Evolutionary conservation across 2,329 filamentous ascomycete genomes (phyloP), one percentile per base, ranked within the genome.

Genomic region (Botrytis paeoniae): DNA sequence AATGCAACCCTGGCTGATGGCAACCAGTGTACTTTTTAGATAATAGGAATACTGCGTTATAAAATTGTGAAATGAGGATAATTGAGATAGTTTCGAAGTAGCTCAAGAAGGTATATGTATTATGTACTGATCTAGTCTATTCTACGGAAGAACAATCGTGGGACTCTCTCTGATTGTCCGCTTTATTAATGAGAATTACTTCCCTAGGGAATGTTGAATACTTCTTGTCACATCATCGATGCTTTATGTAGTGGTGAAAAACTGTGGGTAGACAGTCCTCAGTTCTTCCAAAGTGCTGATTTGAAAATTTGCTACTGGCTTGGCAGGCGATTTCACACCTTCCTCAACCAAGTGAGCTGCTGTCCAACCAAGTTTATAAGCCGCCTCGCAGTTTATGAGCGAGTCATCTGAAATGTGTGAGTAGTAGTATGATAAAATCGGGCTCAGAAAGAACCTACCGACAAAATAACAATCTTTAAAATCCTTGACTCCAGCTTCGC

Each of bases 1-100:
- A 95, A 98, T 83, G 93, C 92, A 0, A 94, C 95, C n/a, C 87
- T 98, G 22, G 95, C 98, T 41, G 94, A 93, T 75, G 95, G 95
- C 71, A 92, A 97, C 75, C 91, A 94, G 79, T 91, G 91, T 78
- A 92, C 91, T 84, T 98, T 98, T 86, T 86, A 89, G 43, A 76
- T 72, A 37, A 54, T 54, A 54, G 9, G 25, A 54, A 29, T 29
- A 22, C 25, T 25, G 22, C 29, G 6, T 32, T 14, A 57, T 6
- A 2, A 35, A 16, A n/a, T 41, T 29, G 22, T 37, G 22, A 29
- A 25, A 25, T 68, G 18, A 41, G 18, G 37, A 57, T 29, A 29
- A 8, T 39, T 41, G 37, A n/a, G 25, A 12, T 68, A 14, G 7
- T 20, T 29, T 57, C 22, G 18, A 9, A 57, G 18, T 41, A 14